A percentile compares a stretch with the other conserved stretches of the same genome.
Evolutionary conservation across 768 basidiomycete genomes (phyloP).

Genomic region (Daedalea quercina): DNA sequence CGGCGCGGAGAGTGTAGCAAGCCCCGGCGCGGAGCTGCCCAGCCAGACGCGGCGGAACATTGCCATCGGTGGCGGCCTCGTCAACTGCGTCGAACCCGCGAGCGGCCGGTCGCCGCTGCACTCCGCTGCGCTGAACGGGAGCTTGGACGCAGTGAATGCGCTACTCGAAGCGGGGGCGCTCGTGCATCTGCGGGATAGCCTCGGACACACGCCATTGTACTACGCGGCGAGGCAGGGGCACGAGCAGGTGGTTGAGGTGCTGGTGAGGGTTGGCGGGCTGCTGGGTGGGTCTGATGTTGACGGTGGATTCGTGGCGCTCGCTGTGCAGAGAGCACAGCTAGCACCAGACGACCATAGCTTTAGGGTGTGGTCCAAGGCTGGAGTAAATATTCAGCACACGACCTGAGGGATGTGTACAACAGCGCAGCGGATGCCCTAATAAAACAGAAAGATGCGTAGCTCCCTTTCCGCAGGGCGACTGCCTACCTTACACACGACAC

Average conservation of each 20-base stretch:
- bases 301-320: constrained; percentile 48
- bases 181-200: constrained; percentile 72
- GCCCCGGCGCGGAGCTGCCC: constrained; percentile 4
- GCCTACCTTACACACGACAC: not conserved
- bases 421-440: not conserved
- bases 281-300: constrained; percentile 61
- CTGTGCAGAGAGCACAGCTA: constrained; percentile 30
- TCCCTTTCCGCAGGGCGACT: not conserved
- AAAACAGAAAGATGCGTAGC: not conserved
- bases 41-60: constrained; percentile 19
- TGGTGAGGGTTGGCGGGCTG: constrained; percentile 69
- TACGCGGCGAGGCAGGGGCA: constrained; percentile 77
- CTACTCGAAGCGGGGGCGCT: constrained; percentile 71
- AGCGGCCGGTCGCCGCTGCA: constrained; percentile 76
- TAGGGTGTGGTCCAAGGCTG: constrained; percentile 52
- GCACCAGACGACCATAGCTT: constrained; percentile 38
- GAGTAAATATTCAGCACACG: constrained; percentile 17
- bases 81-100: constrained; percentile 64
- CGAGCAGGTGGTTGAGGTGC: constrained; percentile 48
- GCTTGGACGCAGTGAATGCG: constrained; percentile 30
- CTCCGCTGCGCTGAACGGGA: constrained; percentile 68
- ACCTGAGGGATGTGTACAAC: not conserved
- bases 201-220: constrained; percentile 82
- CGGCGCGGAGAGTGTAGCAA: constrained; percentile 18
- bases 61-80: constrained; percentile 57